Evolutionary conservation across 1,139 yeast genomes (phyloP).

Genomic region (Saccharomycopsis hybrid): DNA sequence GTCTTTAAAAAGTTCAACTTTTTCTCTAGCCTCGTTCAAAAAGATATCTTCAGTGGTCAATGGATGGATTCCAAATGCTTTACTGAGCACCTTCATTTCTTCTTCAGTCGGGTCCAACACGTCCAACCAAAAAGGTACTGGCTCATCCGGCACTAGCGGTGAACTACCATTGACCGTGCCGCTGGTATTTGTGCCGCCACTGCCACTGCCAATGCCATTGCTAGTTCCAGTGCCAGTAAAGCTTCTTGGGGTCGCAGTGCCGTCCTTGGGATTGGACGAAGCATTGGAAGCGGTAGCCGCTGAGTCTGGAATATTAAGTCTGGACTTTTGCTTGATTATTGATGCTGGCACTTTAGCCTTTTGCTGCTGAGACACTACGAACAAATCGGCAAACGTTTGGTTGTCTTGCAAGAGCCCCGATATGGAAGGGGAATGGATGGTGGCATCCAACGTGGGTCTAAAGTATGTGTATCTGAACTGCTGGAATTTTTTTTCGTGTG

Average conservation of each 20-base stretch:
- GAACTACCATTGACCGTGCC: background rate
- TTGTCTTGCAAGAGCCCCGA: slow-evolving; percentile 69
- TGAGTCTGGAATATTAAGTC: background rate
- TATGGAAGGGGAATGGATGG: slow-evolving; percentile 84
- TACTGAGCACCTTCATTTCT: slow-evolving; percentile 88
- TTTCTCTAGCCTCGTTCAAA: slow-evolving; percentile 89
- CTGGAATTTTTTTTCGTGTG: slow-evolving; percentile 15
- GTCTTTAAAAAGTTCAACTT: slow-evolving; percentile 83
- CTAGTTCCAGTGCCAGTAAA: too few species aligned
- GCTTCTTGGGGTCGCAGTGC: slow-evolving; percentile 12
- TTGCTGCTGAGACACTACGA: slow-evolving; percentile 35
- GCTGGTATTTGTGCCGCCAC: background rate
- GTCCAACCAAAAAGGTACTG: slow-evolving; percentile 83
- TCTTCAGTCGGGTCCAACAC: slow-evolving; percentile 90
- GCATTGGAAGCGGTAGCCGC: background rate
- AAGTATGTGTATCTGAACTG: slow-evolving; percentile 80
- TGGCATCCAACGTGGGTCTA: slow-evolving; percentile 80
- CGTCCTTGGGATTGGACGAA: slow-evolving; percentile 2
- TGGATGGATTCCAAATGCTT: slow-evolving; percentile 93
- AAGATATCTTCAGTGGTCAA: slow-evolving; percentile 94
- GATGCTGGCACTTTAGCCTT: slow-evolving; percentile 13
- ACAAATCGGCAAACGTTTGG: slow-evolving; percentile 44
- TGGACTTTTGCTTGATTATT: slow-evolving; percentile 16
- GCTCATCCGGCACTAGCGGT: slow-evolving; percentile 22
- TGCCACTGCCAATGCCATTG: background rate